A percentile compares a stretch with the other conserved stretches of the same genome.
Conservation (phyloP, 2,329 filamentous ascomycete genomes). For the Fusarium coicis region DNA sequence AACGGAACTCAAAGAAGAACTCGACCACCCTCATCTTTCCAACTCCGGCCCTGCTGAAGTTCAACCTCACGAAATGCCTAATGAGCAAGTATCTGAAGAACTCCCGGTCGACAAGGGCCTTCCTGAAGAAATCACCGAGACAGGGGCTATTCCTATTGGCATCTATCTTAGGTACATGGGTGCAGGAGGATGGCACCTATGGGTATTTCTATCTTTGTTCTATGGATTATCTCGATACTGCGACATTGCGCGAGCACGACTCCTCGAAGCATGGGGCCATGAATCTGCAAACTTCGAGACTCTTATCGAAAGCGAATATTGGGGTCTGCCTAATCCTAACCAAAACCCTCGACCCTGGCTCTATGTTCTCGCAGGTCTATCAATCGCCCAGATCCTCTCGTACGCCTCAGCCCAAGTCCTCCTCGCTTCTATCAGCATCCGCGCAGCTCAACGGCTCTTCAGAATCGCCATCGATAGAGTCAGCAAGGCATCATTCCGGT, state of each 20-base stretch:
- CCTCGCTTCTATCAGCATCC: constrained; percentile 81
- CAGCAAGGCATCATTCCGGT: constrained; percentile 84
- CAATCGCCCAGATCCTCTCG: constrained; percentile 66
- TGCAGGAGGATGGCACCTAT: constrained; percentile 80
- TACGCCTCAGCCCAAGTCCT: constrained; percentile 72
- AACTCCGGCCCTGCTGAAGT: constrained; percentile 4
- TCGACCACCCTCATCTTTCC: constrained; percentile 51
- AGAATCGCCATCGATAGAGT: constrained; percentile 76
- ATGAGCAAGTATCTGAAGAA: constrained; percentile 48
- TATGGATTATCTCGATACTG: constrained; percentile 72
- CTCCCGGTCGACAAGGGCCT: constrained; percentile 35
- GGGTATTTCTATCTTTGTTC: constrained; percentile 71
- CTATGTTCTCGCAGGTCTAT: constrained; percentile 74
- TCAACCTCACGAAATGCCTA: constrained; percentile 40
- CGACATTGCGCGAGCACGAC: constrained; percentile 78
- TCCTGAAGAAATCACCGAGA: constrained; percentile 50
- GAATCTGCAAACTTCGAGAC: constrained; percentile 48
- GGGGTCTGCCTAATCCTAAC: constrained; percentile 68
- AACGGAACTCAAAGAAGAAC: constrained; percentile 56
- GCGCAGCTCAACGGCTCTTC: constrained; percentile 81
- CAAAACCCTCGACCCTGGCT: constrained; percentile 80
- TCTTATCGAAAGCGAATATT: constrained; percentile 26
- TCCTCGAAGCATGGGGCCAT: constrained; percentile 89
- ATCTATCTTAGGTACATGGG: constrained; percentile 90
- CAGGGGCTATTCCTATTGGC: constrained; percentile 78